Evolutionary conservation across 2,329 filamentous ascomycete species (phyloP), one percentile per base, ranked within the genome.

Genomic region (Truncatella angustata): DNA sequence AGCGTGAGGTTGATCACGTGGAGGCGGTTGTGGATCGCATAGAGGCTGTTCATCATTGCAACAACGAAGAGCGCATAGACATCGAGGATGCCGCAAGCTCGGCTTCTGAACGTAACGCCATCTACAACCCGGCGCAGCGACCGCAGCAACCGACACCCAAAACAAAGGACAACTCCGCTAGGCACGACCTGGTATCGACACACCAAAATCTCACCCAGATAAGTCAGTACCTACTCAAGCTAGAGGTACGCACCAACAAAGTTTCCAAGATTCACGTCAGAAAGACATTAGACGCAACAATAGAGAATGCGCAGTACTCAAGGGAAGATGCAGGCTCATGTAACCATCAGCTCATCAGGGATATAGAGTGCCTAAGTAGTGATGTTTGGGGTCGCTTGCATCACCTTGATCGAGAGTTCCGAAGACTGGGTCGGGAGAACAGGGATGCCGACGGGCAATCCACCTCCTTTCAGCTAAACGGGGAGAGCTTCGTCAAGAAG

Each of bases 171-270:
- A 32, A 34, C 20, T 30, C 35, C 10, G 20, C 18, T 3, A 37
- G 16, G 12, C 40, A 47, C 4, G 44, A 24, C 21, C 58, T 51
- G 9, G 42, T 47, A 0, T 54, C 55, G 2, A 51, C 59, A 3
- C 56, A 58, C 5, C 54, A 52, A 5, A 65, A 60, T 39, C 51
- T 67, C 9, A 64, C 61, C 1, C 56, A 56, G 14, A 49, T 61
- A 5, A 61, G 60, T 1, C 62, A 67, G 48, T 64, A 62, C 44
- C 24, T 65, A n/a, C 55, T 67, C 2, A 67, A 67, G 47, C 50
- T 66, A 12, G 62, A 67, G 47, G 61, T 56, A 9, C 60, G 63
- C 14, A 53, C 61, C 7, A 57, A 59, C 6, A 62, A 62, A 23
- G 51, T 59, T 4, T 60, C 60, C 10, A 66, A 66, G 7, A 60